These are phyloP conservation scores for Fusarium metavorans DNA, from an alignment of 2,329 filamentous ascomycete genomes.

Conservation along the genomic window DNA sequence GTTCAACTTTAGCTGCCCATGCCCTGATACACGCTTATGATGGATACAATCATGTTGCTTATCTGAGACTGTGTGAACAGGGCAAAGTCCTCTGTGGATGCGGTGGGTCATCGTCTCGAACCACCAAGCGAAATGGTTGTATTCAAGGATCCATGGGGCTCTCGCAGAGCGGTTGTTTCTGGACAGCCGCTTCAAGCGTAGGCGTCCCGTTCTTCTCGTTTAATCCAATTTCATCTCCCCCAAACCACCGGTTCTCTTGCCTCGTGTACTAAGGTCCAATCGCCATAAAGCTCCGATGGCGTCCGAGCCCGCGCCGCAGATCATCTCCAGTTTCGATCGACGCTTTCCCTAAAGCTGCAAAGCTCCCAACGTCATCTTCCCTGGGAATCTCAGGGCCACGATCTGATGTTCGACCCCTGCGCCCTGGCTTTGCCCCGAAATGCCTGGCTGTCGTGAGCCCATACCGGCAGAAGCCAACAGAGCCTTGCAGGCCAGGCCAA, in stretches of 20 bases:
- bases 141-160: neutral
- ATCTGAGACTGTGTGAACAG: neutral
- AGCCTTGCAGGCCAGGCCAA: slow-evolving; percentile 12
- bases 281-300: slow-evolving; percentile 31
- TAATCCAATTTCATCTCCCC: slow-evolving; percentile 20
- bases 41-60: neutral
- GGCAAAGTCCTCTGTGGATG: slow-evolving; percentile 3
- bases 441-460: slow-evolving; percentile 13
- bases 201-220: slow-evolving; percentile 18
- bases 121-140: neutral
- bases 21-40: neutral
- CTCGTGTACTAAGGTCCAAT: slow-evolving; percentile 29
- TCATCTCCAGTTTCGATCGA: slow-evolving; percentile 50
- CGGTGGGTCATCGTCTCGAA: slow-evolving; percentile 1
- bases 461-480: neutral
- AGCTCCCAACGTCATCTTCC: slow-evolving; percentile 37
- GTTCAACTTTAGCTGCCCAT: neutral
- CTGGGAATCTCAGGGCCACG: slow-evolving; percentile 32
- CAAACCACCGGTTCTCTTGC: slow-evolving; percentile 29
- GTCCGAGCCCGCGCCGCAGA: slow-evolving; percentile 41
- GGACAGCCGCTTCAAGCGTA: slow-evolving; percentile 24
- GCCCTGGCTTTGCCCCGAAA: slow-evolving; percentile 16
- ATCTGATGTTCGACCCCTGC: slow-evolving; percentile 40
- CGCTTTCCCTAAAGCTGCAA: slow-evolving; percentile 45
- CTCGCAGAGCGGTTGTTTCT: neutral